Evolutionary conservation across 768 basidiomycete species (phyloP), one percentile per base, ranked within the genome.

Genomic region (Suillus americanus): DNA sequence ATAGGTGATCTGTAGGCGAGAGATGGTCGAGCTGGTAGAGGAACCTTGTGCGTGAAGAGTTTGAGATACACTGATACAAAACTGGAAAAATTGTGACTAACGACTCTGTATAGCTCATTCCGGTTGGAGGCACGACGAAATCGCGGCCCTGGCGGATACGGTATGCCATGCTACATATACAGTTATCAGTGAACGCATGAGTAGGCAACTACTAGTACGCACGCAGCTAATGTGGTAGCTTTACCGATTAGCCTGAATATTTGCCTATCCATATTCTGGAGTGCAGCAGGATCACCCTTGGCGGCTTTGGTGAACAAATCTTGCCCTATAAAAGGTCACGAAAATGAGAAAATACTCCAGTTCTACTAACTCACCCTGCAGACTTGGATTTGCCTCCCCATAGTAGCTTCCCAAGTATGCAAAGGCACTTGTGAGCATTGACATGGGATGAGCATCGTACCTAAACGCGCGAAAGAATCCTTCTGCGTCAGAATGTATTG

Each of bases 371-470:
- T 68, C 71, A 84, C 94, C 95, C 80, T 89, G 88, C 7, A 97
- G 76, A 7, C 92, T 92, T 13, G 95, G 95, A 75, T 96, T 96
- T 5, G 93, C 92, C 71, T 95, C 93, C 69, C 84, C 80, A 71
- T 95, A 95, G 74, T 92, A 93, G 7, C 91, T 93, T 5, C 94
- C 94, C 25, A 97, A 78, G 71, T 95, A 95, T 8, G 94, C 87
- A 69, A 96, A 91, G 5, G 91, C 91, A 68, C 90, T 92, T 5
- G 90, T 93, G 53, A 95, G 81, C 67, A 95, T 95, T 23, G 91
- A 87, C 94, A 95, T 95, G 0, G 94, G 94, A 71, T 96, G 94
- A 1, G 94, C 91, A 66, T 96, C 94, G 72, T 94, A 94, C 59
- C 93, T 92, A 78, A 90, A 91, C 33, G 88, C 83, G 41, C 85